Evolutionary conservation across 2,329 filamentous ascomycete species (phyloP), one percentile per base, ranked within the genome.

Genomic region (Sporothrix mexicana): DNA sequence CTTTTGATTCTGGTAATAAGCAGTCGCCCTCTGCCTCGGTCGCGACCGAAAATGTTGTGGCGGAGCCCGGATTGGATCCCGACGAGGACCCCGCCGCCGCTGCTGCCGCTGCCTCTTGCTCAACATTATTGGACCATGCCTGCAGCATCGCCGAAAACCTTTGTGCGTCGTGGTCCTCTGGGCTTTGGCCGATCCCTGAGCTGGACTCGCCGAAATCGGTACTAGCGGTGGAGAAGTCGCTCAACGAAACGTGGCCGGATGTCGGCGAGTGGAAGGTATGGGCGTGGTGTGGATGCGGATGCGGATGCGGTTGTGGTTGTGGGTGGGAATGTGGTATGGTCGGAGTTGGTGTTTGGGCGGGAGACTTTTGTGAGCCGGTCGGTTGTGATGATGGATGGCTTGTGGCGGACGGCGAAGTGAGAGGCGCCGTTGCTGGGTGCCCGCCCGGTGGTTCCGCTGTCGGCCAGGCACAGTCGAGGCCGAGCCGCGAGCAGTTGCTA

Each of bases 401-500:
- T 17, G 57, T 47, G 8, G 43, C 20, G 43, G 53, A 41, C 1
- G 57, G 41, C 2, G 43, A 64, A 13, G 55, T 55, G 3, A n/a
- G 23, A 6, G 13, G 69, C 1, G 23, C 9, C 2, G 15, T 13
- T 3, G 66, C 6, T 1, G 25, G 5, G 41, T 25, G 53, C 12
- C 36, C 41, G 41, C 25, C 25, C n/a, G 30, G 45, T 20, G 64
- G 30, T 13, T 73, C 72, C 4, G 70, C 41, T 17, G 45, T 49
- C 10, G 76, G 73, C 77, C 77, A 78, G 7, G 74, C 36, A 41
- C 77, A 78, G 6, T 73, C 72, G 12, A 78, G 71, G 15, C 71
- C 70, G n/a, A 78, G 74, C 13, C 77, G 77, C 3, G 30, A 53
- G 68, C 78, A 79, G 69, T 78, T 79, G 12, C 74, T 74, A 43